Conservation (phyloP, 208 protist species). For the Leishmania tarentolae region DNA sequence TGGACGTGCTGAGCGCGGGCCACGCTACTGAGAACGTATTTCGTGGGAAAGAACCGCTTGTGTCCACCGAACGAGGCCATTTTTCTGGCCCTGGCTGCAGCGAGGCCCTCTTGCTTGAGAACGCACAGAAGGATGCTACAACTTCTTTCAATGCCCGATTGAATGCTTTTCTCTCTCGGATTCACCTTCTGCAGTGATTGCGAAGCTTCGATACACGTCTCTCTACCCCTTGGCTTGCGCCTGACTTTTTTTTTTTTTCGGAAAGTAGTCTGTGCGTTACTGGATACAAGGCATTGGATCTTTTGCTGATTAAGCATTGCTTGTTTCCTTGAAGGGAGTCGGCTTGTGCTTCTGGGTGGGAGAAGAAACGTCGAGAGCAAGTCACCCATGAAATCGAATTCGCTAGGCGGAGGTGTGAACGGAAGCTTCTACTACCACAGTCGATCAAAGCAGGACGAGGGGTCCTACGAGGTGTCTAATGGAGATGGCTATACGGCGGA, state of each 20-base stretch:
- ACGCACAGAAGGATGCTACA: not conserved
- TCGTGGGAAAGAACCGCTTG: not conserved
- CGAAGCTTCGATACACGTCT: not conserved
- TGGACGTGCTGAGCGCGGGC: too few relatives aligned
- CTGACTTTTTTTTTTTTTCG: not conserved
- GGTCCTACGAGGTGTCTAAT: conserved; percentile 12
- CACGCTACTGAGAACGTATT: not conserved
- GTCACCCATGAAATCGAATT: conserved; percentile 8
- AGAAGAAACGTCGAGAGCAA: not conserved
- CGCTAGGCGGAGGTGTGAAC: conserved; percentile 1
- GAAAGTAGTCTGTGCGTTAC: not conserved
- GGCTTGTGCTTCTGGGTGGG: not conserved
- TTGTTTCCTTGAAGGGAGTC: not conserved
- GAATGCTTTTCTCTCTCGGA: not conserved
- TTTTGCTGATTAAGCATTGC: too few relatives aligned
- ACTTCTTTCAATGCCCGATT: not conserved
- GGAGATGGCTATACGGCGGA: conserved; percentile 27
- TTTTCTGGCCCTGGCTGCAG: not conserved
- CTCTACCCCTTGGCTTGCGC: not conserved
- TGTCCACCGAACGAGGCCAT: not conserved
- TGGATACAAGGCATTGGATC: too few relatives aligned
- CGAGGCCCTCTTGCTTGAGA: not conserved
- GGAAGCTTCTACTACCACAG: conserved; percentile 16
- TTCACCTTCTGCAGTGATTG: not conserved
- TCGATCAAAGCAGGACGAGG: conserved; percentile 25